Conservation (phyloP, 345 rosid species). For the Microthlaspi erraticum region DNA sequence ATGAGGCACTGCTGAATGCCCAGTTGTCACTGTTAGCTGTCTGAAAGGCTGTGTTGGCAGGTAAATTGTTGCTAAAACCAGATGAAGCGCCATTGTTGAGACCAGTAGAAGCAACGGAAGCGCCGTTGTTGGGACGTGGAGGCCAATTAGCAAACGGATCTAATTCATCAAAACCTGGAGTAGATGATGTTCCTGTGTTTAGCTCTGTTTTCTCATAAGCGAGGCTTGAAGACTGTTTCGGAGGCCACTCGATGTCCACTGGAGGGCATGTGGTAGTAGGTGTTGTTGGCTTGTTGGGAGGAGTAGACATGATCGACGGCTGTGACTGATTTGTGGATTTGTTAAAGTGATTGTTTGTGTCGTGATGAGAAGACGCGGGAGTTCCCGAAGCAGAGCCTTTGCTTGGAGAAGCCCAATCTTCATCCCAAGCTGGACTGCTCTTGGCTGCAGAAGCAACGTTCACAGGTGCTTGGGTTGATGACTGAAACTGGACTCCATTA, state of each 20-base stretch:
- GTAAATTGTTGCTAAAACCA: slow-evolving; percentile 40
- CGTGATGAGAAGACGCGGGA: slow-evolving; percentile 37
- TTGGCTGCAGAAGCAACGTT: slow-evolving; percentile 58
- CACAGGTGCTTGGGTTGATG: slow-evolving; percentile 50
- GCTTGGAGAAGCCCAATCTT: slow-evolving; percentile 75
- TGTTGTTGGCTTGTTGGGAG: slow-evolving; percentile 51
- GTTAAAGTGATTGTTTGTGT: slow-evolving; percentile 45
- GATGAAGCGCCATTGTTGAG: slow-evolving; percentile 55
- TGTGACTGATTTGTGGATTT: slow-evolving; percentile 50
- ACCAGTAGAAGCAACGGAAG: slow-evolving; percentile 47
- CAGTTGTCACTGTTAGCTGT: slow-evolving; percentile 48
- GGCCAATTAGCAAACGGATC: slow-evolving; percentile 98
- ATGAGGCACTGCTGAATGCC: slow-evolving; percentile 55
- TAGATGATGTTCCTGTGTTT: slow-evolving; percentile 49
- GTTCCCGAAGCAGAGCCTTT: slow-evolving; percentile 46
- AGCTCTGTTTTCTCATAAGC: slow-evolving; percentile 48
- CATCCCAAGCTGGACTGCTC: slow-evolving; percentile 75
- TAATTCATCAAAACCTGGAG: slow-evolving; percentile 62
- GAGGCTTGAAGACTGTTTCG: slow-evolving; percentile 54
- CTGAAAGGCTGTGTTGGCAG: slow-evolving; percentile 43
- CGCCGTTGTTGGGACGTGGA: slow-evolving; percentile 54
- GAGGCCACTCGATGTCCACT: slow-evolving; percentile 93
- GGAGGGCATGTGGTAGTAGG: slow-evolving; percentile 63
- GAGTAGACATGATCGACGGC: slow-evolving; percentile 43
- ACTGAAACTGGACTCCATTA: slow-evolving; percentile 60